Percentiles rank a stretch among this genome's conserved stretches.
These are phyloP conservation scores for Rhodotorula paludigena DNA, from an alignment of 768 basidiomycete genomes.

Conservation along the genomic window DNA sequence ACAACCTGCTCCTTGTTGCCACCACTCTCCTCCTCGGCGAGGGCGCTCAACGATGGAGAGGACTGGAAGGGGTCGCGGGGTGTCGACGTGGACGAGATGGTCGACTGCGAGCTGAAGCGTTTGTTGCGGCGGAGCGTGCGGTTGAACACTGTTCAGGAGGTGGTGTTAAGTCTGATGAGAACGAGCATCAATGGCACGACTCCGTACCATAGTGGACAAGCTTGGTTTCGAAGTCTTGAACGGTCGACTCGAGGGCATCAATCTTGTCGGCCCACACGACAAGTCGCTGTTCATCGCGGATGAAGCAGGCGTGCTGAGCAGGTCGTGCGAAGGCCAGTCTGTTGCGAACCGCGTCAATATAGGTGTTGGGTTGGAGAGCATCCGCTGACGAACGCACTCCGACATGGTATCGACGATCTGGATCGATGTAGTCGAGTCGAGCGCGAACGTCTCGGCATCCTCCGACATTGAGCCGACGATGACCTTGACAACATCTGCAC, in stretches of 20 bases:
- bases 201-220: slow-evolving; percentile 8
- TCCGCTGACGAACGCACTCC: not conserved
- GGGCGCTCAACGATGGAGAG: not conserved
- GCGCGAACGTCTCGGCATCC: not conserved
- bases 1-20: not conserved
- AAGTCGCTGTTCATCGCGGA: slow-evolving; percentile 44
- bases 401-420: slow-evolving; percentile 21
- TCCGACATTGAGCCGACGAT: not conserved
- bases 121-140: not conserved
- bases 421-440: not conserved
- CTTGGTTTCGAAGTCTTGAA: slow-evolving; percentile 31
- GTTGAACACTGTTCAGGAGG: not conserved
- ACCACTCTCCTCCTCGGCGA: not conserved
- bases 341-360: too few relatives aligned
- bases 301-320: slow-evolving; percentile 48
- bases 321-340: slow-evolving; percentile 42
- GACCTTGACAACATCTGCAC: not conserved
- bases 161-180: not conserved
- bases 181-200: not conserved
- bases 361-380: too few relatives aligned
- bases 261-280: slow-evolving; percentile 49
- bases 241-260: slow-evolving; percentile 45
- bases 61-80: not conserved
- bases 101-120: not conserved
- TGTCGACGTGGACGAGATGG: not conserved